Evolutionary conservation across 345 rosid species (phyloP).

Genomic region (Linum usitatissimum): DNA sequence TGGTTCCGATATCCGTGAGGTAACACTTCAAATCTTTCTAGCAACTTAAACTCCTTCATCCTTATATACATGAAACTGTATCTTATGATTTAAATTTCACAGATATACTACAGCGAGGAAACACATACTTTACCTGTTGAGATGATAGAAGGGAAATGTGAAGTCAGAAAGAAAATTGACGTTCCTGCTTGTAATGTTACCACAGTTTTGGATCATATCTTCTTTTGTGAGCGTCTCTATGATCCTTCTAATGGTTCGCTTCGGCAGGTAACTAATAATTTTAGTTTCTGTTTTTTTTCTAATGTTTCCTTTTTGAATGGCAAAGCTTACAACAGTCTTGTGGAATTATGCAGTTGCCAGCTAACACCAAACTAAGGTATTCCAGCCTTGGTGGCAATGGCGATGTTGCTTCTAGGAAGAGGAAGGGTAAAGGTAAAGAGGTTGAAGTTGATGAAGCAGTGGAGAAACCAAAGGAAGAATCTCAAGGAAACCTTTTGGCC

Average conservation of each 20-base stretch:
- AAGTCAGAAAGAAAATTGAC: conserved; percentile 65
- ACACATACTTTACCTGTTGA: conserved; percentile 24
- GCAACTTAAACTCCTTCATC: not conserved
- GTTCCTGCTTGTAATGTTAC: conserved; percentile 34
- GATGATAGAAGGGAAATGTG: conserved; percentile 66
- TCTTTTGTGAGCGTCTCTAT: conserved; percentile 68
- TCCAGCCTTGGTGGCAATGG: conserved; percentile 27
- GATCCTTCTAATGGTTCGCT: conserved; percentile 62
- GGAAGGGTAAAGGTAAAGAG: conserved; percentile 65
- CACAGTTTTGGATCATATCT: conserved; percentile 51
- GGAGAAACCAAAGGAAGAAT: conserved; percentile 28
- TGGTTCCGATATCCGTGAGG: conserved; percentile 54
- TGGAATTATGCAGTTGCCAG: conserved; percentile 37
- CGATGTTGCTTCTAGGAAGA: conserved; percentile 47
- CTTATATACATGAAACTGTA: not conserved
- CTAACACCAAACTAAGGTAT: conserved; percentile 37
- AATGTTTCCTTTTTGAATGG: not conserved
- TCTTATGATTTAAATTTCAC: conserved; percentile 15
- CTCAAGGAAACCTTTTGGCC: conserved; percentile 30
- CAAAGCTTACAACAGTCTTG: not conserved
- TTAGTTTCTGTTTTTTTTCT: not conserved
- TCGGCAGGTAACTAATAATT: conserved; percentile 43
- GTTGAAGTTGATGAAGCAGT: conserved; percentile 30
- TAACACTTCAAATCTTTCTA: not conserved
- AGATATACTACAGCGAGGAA: conserved; percentile 72